Percentiles rank a stretch among this genome's conserved stretches.
These are phyloP conservation scores for Rickenella mellea DNA, from an alignment of 768 basidiomycete genomes.

Conservation along the genomic window DNA sequence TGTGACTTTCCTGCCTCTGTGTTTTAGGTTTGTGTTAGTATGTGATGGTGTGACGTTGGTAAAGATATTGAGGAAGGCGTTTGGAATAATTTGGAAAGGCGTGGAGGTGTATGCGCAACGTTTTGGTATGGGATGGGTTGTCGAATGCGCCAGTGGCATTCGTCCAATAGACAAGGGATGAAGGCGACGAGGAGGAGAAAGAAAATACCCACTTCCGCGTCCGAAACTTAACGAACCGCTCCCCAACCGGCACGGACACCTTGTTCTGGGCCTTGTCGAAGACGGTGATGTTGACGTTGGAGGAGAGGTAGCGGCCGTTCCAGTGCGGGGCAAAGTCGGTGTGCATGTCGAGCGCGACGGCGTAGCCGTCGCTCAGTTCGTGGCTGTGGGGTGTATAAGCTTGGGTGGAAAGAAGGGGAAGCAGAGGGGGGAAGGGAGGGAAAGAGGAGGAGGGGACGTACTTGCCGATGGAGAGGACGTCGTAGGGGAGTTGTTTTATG, in stretches of 20 bases:
- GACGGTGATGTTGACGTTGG: conserved; percentile 80
- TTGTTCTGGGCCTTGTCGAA: conserved; percentile 26
- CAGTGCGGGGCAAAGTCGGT: conserved; percentile 57
- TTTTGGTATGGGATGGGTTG: no score
- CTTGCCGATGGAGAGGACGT: conserved; percentile 81
- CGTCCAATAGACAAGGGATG: no score
- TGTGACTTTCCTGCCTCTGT: conserved; percentile 61
- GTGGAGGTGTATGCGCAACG: no score
- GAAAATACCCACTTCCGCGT: conserved; percentile 48
- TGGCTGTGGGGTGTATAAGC: conserved; percentile 35
- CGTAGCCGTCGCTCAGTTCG: conserved; percentile 64
- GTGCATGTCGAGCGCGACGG: conserved; percentile 61
- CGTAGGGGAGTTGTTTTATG: conserved; percentile 65
- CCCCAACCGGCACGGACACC: conserved; percentile 40
- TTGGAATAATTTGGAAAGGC: no score
- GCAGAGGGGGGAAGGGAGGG: background rate
- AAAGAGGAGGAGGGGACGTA: conserved; percentile 22
- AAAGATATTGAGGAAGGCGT: no score
- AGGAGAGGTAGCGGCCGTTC: conserved; percentile 69
- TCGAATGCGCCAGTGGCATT: no score
- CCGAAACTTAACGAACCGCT: conserved; percentile 61
- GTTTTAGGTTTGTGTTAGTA: background rate
- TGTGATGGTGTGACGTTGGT: background rate
- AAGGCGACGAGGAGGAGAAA: no score
- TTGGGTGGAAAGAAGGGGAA: background rate